Percentiles rank a stretch among this genome's conserved stretches.
phyloP scores from a whole-genome alignment of 352 stramenopile genomes.

The Pythium chondricola region DNA sequence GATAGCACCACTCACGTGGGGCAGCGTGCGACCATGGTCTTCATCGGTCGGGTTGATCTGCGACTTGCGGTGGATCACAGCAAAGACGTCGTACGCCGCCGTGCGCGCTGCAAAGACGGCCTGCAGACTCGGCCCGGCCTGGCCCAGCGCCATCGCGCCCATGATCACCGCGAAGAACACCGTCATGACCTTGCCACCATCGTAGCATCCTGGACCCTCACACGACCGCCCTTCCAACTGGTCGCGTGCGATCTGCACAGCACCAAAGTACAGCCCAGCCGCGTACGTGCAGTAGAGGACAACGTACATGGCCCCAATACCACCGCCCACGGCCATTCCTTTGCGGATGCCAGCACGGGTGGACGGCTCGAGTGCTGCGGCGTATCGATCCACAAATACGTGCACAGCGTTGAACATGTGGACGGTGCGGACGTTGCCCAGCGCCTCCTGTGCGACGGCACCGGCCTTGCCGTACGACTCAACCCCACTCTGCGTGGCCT shows the following conservation, averaged over 20 bases:
- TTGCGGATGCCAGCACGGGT: slow-evolving; percentile 26
- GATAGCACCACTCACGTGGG: slow-evolving; percentile 31
- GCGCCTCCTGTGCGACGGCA: slow-evolving; percentile 28
- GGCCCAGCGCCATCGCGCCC: slow-evolving; percentile 31
- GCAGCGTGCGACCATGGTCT: slow-evolving; percentile 21
- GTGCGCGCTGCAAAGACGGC: slow-evolving; percentile 21
- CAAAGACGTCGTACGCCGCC: slow-evolving; percentile 29
- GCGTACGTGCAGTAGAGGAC: slow-evolving; percentile 39
- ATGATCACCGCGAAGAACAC: slow-evolving; percentile 38
- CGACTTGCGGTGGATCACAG: slow-evolving; percentile 27
- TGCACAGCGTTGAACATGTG: slow-evolving; percentile 35
- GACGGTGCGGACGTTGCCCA: slow-evolving; percentile 36
- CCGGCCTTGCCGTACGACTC: slow-evolving; percentile 30
- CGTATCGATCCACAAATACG: slow-evolving; percentile 29
- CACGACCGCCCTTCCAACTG: slow-evolving; percentile 13
- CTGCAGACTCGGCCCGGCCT: slow-evolving; percentile 26
- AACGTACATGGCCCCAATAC: slow-evolving; percentile 35
- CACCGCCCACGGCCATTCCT: slow-evolving; percentile 21
- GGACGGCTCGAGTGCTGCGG: slow-evolving; percentile 17
- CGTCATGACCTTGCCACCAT: slow-evolving; percentile 29
- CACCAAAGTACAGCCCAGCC: slow-evolving; percentile 42
- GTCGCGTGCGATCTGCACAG: slow-evolving; percentile 25
- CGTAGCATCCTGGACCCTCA: slow-evolving; percentile 17
- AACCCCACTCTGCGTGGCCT: slow-evolving; percentile 17
- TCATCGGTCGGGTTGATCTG: slow-evolving; percentile 24